Evolutionary conservation across 768 basidiomycete species (phyloP).

Genomic region (Leccinum sublutescens): DNA sequence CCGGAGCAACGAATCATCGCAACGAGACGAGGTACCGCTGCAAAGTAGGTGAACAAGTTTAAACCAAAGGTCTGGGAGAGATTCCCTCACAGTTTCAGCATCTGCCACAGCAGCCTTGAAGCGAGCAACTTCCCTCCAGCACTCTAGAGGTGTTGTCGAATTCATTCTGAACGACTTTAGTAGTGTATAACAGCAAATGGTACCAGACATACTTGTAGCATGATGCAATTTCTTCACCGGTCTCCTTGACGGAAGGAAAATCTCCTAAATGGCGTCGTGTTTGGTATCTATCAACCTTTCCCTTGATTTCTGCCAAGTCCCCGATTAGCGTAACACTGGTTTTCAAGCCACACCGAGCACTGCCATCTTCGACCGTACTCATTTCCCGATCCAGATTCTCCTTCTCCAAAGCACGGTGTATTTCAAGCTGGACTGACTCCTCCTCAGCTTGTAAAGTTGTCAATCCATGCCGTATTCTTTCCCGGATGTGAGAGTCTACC

Average conservation of each 20-base stretch:
- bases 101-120: constrained; percentile 70
- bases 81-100: constrained; percentile 59
- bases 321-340: constrained; percentile 64
- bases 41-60: constrained; percentile 6
- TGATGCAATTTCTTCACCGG: constrained; percentile 57
- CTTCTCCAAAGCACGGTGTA: constrained; percentile 77
- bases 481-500: constrained; percentile 70
- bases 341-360: constrained; percentile 44
- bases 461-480: constrained; percentile 69
- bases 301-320: constrained; percentile 72
- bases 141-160: constrained; percentile 58
- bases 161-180: constrained; percentile 35
- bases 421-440: constrained; percentile 64
- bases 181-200: background rate
- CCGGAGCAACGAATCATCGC: constrained; percentile 32
- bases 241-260: constrained; percentile 55
- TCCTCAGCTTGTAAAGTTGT: constrained; percentile 66
- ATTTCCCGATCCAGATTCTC: constrained; percentile 84
- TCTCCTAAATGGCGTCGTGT: constrained; percentile 51
- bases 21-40: constrained; percentile 67
- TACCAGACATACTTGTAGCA: constrained; percentile 62
- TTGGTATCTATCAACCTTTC: constrained; percentile 71
- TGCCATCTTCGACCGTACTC: constrained; percentile 44
- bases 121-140: constrained; percentile 66
- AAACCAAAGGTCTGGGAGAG: constrained; percentile 5